Evolutionary conservation across 2,329 filamentous ascomycete species (phyloP), one percentile per base, ranked within the genome.

Genomic region (Stemphylium vesicarium): DNA sequence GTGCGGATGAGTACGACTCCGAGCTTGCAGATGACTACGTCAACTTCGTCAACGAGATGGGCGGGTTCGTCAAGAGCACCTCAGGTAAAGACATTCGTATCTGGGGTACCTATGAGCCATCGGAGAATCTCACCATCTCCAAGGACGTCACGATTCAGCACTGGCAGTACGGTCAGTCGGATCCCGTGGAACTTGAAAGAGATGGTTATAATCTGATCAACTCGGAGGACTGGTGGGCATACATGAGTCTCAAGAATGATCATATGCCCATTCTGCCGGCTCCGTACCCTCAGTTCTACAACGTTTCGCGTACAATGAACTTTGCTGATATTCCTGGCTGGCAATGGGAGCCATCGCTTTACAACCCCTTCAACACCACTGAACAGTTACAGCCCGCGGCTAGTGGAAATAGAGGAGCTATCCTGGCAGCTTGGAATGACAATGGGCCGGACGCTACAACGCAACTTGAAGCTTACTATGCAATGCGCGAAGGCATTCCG

Each of bases 181-280:
- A 81, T 50, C 80, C 80, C 0, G 62, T 79, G 0, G 57, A 71
- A 9, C 74, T 82, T 0, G 68, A 77, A 10, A 53, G 64, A 1
- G 63, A 72, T 4, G 74, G 73, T 1, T 80, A 81, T 52, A 51
- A 70, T 0, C 31, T 80, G 9, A 71, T 81, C 67, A 82, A 82
- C 59, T 80, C 79, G 0, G 72, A 81, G 38, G 80, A 82, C 57
- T 80, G 79, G 78, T 82, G 79, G 82, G 81, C 79, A 0, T 84
- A 85, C 58, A 81, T 84, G 76, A 79, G 78, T 4, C 62, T 85
- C 47, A 84, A 84, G 54, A 84, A 83, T 54, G 78, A 81, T 55
- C 79, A 81, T 57, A 78, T 66, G 45, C 80, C 79, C 1, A 80
- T 81, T 32, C 51, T 77, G 0, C 80, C 80, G 0, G 78, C 78